Conservation (phyloP, 306 rosid genomes). For the Abrus pulchellus region DNA sequence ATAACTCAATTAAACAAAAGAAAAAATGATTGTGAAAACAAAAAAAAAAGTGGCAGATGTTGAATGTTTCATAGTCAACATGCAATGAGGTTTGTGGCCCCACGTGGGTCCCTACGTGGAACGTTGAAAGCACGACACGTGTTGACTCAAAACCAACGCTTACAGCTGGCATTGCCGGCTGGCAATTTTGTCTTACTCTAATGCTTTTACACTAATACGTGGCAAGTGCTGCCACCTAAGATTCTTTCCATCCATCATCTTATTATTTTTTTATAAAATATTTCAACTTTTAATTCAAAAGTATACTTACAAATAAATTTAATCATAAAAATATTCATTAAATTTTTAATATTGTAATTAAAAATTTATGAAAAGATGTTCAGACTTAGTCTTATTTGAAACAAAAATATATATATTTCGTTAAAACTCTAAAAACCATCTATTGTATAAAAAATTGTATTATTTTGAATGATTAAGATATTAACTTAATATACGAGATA, state of each 20-base stretch:
- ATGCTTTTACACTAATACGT: constrained; percentile 17
- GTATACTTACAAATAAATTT: neutral
- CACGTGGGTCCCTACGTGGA: neutral
- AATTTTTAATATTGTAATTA: no score
- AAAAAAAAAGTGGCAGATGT: neutral
- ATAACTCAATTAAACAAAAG: neutral
- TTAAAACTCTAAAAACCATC: no score
- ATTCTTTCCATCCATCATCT: constrained; percentile 5
- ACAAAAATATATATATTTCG: no score
- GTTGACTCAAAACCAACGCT: neutral
- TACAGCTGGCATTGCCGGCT: constrained; percentile 62
- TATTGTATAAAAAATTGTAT: neutral
- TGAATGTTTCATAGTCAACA: constrained; percentile 23
- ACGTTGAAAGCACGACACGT: constrained; percentile 40
- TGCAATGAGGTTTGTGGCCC: neutral
- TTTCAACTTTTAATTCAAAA: neutral
- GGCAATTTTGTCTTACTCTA: constrained; percentile 54
- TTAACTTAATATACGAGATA: neutral
- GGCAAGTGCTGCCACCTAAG: constrained; percentile 47
- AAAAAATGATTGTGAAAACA: neutral
- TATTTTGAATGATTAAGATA: neutral
- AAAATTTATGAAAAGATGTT: no score
- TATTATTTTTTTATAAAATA: neutral
- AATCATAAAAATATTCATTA: neutral
- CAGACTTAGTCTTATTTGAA: no score